Base-by-base conservation (phyloP, 1,284 basidiomycete genomes). In the Ustilago tritici region DNA sequence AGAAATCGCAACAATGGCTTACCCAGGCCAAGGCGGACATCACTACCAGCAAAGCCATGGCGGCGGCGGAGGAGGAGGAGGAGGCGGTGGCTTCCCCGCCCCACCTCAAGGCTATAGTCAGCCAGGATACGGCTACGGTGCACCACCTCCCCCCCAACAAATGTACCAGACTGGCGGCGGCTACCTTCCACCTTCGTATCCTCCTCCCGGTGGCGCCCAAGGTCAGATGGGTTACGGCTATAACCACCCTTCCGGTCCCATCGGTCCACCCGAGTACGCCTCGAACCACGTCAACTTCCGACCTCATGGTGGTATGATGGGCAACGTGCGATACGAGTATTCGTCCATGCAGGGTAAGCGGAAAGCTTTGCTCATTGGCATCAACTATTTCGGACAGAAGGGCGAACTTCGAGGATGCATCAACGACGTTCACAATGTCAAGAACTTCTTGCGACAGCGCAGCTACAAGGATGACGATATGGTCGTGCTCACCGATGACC, bases 391-490 rank as follows among this genome's bases (percentile, higher is more conserved):
- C 32, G 82, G 82, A 5, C 76, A 74, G 35, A 63, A 64, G 40
- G 74, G 82, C 55, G 79, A 81, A 71, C 79, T 86, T 54, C 75
- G 82, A 36, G 85, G 85, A 11, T 86, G 85, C 78, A 82, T 81
- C 74, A 86, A 86, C 71, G 85, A 86, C 59, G 84, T 82, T 7
- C 65, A 83, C 43, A 86, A 86, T 67, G 78, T 86, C 60, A 75
- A 82, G 58, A 61, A 73, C n/a, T 86, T 86, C 77, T 69, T 86
- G 54, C 62, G 76, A 47, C 75, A 78, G 62, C 79, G 79, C n/a
- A 84, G 84, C 19, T 85, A 85, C 78, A 76, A 81, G 63, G 70
- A 76, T 32, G 83, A 86, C 41, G 85, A 86, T 66, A 86, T 86
- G 83, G 85, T 86, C 38, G 68, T 86, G 14, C 67, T 86, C 11